Evolutionary conservation across 495 filamentous ascomycete genomes (phyloP).

Genomic region (Penicillium taxi): DNA sequence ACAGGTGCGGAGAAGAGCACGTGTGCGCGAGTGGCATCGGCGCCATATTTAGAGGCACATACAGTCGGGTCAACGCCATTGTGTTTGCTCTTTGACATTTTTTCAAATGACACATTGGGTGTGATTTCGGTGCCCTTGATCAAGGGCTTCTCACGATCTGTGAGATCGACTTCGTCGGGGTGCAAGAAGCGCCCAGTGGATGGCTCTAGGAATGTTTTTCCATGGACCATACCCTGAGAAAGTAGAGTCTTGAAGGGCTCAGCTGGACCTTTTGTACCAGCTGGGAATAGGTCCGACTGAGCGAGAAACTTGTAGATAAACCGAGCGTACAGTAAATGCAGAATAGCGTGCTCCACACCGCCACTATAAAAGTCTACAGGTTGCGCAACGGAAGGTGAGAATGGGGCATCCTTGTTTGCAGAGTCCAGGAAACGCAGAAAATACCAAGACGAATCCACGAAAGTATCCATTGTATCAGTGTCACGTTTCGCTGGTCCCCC

Average conservation of each 20-base stretch:
- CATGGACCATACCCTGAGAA: slow-evolving; percentile 89
- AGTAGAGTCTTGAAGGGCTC: slow-evolving; percentile 79
- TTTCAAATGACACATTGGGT: slow-evolving; percentile 64
- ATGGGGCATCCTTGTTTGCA: slow-evolving; percentile 51
- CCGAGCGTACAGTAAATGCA: slow-evolving; percentile 84
- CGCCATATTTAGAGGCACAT: slow-evolving; percentile 65
- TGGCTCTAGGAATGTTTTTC: slow-evolving; percentile 72
- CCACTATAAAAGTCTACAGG: slow-evolving; percentile 84
- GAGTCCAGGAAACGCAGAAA: slow-evolving; percentile 71
- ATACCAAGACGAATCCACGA: slow-evolving; percentile 92
- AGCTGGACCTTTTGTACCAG: slow-evolving; percentile 22
- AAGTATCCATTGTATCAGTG: slow-evolving; percentile 94
- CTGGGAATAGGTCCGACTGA: slow-evolving; percentile 47
- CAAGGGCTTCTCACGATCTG: slow-evolving; percentile 46
- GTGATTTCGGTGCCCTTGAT: slow-evolving; percentile 50
- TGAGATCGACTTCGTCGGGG: slow-evolving; percentile 65
- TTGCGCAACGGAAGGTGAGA: slow-evolving; percentile 50
- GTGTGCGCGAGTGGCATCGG: slow-evolving; percentile 78
- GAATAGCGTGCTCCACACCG: slow-evolving; percentile 82
- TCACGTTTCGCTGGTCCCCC: slow-evolving; percentile 63
- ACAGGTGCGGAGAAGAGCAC: slow-evolving; percentile 82
- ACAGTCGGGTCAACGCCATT: slow-evolving; percentile 79
- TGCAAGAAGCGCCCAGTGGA: slow-evolving; percentile 67
- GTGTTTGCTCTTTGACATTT: slow-evolving; percentile 95
- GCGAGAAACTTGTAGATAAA: slow-evolving; percentile 85